phyloP scores from a whole-genome alignment of 2,329 filamentous ascomycete genomes.

The Colletotrichum sp. region DNA sequence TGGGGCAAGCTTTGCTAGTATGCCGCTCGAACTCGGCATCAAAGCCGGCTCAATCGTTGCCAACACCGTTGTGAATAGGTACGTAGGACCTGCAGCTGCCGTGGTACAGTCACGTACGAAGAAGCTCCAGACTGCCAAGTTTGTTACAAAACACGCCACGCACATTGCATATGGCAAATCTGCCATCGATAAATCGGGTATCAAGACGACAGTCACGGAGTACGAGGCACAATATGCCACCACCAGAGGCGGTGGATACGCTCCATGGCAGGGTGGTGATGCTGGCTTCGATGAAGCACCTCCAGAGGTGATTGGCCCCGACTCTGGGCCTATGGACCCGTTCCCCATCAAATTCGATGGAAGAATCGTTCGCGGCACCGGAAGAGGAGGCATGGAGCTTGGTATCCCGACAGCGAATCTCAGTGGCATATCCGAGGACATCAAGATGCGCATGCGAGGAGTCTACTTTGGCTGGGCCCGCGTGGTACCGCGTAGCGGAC shows the following conservation, averaged over 20 bases:
- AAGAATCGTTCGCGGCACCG: constrained; percentile 49
- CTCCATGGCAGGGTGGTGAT: constrained; percentile 32
- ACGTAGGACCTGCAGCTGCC: constrained; percentile 35
- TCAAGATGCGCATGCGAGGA: constrained; percentile 60
- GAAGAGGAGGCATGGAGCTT: constrained; percentile 39
- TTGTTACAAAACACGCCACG: not conserved
- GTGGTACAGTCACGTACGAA: constrained; percentile 45
- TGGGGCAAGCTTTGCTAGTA: constrained; percentile 66
- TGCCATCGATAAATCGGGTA: constrained; percentile 29
- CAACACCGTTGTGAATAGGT: constrained; percentile 46
- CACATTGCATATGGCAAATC: constrained; percentile 24
- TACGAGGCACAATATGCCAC: constrained; percentile 41
- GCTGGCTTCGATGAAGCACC: constrained; percentile 33
- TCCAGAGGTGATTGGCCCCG: constrained; percentile 46
- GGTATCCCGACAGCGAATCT: constrained; percentile 61
- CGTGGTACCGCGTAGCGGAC: constrained; percentile 37
- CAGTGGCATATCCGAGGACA: constrained; percentile 51
- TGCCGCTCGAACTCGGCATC: constrained; percentile 69
- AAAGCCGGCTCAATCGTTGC: constrained; percentile 58
- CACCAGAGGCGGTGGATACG: constrained; percentile 36
- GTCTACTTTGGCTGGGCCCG: constrained; percentile 70
- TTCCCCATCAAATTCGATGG: constrained; percentile 59
- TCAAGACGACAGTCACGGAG: constrained; percentile 33
- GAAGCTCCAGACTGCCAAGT: constrained; percentile 27
- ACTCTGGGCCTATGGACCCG: constrained; percentile 55